phyloP scores from a whole-genome alignment of 2,329 filamentous ascomycete genomes.

The Aspergillus quadrilineatus region DNA sequence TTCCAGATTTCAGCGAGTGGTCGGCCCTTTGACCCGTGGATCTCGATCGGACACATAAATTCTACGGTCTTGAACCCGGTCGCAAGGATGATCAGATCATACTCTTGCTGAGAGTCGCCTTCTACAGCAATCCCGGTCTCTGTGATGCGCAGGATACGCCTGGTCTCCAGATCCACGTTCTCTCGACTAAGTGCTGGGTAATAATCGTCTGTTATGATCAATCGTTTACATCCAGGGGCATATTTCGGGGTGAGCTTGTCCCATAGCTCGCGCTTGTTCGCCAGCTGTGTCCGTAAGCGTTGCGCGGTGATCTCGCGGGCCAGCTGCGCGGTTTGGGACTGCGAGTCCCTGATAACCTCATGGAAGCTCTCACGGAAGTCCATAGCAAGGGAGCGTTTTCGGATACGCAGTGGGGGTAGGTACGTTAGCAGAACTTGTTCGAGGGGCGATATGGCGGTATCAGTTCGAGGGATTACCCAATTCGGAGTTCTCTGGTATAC shows the following conservation, averaged over 20 bases:
- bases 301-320: conserved; percentile 38
- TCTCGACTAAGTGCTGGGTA: conserved; percentile 51
- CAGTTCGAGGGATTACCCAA: conserved; percentile 57
- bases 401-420: conserved; percentile 51
- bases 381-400: conserved; percentile 54
- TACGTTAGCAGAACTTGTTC: conserved; percentile 50
- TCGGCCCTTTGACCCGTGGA: conserved; percentile 48
- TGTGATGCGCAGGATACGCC: conserved; percentile 48
- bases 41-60: conserved; percentile 58
- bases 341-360: conserved; percentile 42
- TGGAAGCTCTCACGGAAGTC: conserved; percentile 55
- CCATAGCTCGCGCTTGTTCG: conserved; percentile 52
- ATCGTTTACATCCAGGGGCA: conserved; percentile 54
- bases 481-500: conserved; percentile 61
- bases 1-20: conserved; percentile 53
- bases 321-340: conserved; percentile 42
- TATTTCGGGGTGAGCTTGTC: conserved; percentile 57
- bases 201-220: conserved; percentile 58
- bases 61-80: conserved; percentile 61
- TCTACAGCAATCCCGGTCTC: conserved; percentile 50
- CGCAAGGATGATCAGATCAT: conserved; percentile 59
- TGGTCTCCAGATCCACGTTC: conserved; percentile 55
- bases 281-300: conserved; percentile 50
- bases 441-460: conserved; percentile 47
- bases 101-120: conserved; percentile 42